A percentile compares a stretch with the other conserved stretches of the same genome.
Conservation (phyloP, 768 basidiomycete genomes). For the Agaricus blazei region DNA sequence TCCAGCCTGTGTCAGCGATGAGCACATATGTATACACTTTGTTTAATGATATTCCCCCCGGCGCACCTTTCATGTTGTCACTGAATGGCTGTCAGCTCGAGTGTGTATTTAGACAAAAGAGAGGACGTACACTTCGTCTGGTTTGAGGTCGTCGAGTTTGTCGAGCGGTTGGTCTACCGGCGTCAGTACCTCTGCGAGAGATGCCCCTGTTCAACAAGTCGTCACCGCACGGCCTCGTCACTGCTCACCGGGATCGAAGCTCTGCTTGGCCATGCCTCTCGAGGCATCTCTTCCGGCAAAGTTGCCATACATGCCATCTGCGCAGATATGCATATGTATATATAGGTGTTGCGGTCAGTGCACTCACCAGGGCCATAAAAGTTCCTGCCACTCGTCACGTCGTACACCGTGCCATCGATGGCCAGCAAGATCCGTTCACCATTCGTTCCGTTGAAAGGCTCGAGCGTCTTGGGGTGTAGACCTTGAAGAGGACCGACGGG, state of each 20-base stretch:
- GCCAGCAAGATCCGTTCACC: conserved; percentile 74
- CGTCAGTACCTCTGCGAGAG: conserved; percentile 76
- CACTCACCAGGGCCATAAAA: conserved; percentile 93
- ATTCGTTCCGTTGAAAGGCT: conserved; percentile 58
- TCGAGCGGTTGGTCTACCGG: conserved; percentile 84
- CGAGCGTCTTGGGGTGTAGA: conserved; percentile 74
- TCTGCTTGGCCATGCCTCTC: conserved; percentile 96
- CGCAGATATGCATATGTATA: neutral
- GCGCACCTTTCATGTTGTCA: conserved; percentile 86
- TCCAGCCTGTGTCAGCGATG: conserved; percentile 60
- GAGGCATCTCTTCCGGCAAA: conserved; percentile 97
- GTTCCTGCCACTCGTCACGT: conserved; percentile 81
- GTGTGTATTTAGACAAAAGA: neutral
- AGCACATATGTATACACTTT: neutral
- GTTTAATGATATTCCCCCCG: conserved; percentile 8
- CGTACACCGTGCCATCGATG: conserved; percentile 86
- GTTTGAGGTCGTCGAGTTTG: conserved; percentile 70
- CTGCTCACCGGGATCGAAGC: conserved; percentile 79
- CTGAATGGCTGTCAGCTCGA: conserved; percentile 32
- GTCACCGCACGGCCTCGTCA: neutral
- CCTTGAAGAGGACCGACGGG: conserved; percentile 74
- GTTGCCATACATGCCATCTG: conserved; percentile 95
- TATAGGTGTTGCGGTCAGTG: neutral
- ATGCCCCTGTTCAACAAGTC: neutral
- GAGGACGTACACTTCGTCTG: conserved; percentile 73